Evolutionary conservation across 257 asterid genomes (phyloP), one percentile per base, ranked within the genome.

Genomic region (Cynanchum wilfordii): DNA sequence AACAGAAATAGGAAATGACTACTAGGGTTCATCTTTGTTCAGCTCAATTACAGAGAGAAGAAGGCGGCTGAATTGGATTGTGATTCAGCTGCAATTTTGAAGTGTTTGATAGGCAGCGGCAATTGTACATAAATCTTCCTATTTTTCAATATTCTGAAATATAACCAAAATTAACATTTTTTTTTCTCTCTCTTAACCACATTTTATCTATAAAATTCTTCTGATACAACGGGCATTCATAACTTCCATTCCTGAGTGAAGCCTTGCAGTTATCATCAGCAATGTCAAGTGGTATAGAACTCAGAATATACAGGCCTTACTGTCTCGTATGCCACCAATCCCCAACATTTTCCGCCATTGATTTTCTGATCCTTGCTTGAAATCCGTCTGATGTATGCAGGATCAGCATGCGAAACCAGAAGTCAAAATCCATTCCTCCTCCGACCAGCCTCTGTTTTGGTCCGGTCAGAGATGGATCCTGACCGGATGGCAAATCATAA

Each of bases 81-180:
- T 44, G 20, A 64, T 64, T 64, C 77, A 49, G 78, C 79, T 50
- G 63, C 79, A 76, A 45, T 70, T 76, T 76, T 76, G 75, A 51
- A 51, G 66, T n/a, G 57, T 42, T 59, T 38, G 27, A 47, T 63
- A 60, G 69, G 60, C 49, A 19, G 24, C 68, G 38, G 51, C 69
- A 75, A 70, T 40, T 63, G 79, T 76, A 76, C 49, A 70, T 69
- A 69, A 49, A 50, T 15, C 12, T 19, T 40, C 5, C 47, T 42
- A 42, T 50, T 68, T 75, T 45, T 8, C 30, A 30, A 51, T 4
- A 5, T 8, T 42, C 24, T 42, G 71, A 57, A 57, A 56, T 24
- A 55, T 33, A 33, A 30, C 9, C 44, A 0, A 16, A 20, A 27
- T 49, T 30, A 27, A 51, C 54, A 17, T 3, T 69, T n/a, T 7